phyloP scores from a whole-genome alignment of 805 yeast genomes.

The Candida vartiovaarae region DNA sequence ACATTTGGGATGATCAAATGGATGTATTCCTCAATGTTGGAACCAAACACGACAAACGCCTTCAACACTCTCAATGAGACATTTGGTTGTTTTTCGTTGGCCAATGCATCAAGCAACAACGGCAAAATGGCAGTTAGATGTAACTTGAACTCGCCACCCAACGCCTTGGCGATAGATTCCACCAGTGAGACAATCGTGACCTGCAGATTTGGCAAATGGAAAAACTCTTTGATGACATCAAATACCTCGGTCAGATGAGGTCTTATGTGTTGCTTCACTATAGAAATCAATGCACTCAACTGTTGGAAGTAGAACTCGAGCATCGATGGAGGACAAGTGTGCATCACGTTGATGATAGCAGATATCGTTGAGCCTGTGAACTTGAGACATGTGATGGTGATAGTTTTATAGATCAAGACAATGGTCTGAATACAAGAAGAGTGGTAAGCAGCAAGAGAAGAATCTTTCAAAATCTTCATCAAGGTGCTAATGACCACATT shows the following conservation, averaged over 20 bases:
- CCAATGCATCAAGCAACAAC: conserved; percentile 66
- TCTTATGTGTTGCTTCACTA: conserved; percentile 86
- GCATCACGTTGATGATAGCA: conserved; percentile 80
- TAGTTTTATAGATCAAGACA: conserved; percentile 80
- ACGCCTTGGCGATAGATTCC: conserved; percentile 76
- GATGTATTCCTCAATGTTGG: conserved; percentile 80
- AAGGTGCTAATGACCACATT: conserved; percentile 87
- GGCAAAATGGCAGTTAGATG: conserved; percentile 75
- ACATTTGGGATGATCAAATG: conserved; percentile 84
- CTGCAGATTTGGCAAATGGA: conserved; percentile 56
- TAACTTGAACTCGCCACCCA: conserved; percentile 88
- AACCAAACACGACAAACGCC: conserved; percentile 80
- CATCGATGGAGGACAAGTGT: conserved; percentile 68
- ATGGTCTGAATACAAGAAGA: conserved; percentile 92
- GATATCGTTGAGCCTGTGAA: conserved; percentile 84
- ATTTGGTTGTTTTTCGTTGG: conserved; percentile 58
- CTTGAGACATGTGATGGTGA: conserved; percentile 86
- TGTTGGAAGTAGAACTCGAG: conserved; percentile 87
- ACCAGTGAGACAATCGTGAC: conserved; percentile 72
- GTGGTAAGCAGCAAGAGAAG: conserved; percentile 79
- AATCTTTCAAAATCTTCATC: conserved; percentile 77
- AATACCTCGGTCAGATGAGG: conserved; percentile 75
- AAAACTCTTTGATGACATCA: conserved; percentile 67
- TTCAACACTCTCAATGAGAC: conserved; percentile 69
- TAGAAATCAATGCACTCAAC: conserved; percentile 65